Evolutionary conservation across 1,139 yeast species (phyloP).

Genomic region (Taphrina sp.): DNA sequence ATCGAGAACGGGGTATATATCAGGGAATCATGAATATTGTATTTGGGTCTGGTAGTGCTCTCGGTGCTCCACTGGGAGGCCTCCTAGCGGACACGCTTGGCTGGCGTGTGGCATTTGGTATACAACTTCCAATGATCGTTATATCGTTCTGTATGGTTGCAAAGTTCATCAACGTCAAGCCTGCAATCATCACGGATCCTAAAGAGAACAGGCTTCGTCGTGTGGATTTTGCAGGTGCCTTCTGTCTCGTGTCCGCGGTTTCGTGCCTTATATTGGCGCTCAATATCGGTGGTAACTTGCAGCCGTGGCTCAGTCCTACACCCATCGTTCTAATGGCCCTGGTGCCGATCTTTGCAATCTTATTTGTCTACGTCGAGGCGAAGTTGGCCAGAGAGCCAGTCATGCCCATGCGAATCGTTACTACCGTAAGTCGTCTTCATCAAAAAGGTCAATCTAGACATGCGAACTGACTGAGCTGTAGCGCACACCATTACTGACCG

Average conservation of each 20-base stretch:
- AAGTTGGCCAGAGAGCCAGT: conserved; percentile 64
- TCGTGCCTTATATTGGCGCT: conserved; percentile 60
- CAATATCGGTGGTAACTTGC: conserved; percentile 64
- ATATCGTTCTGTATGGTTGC: conserved; percentile 46
- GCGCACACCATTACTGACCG: conserved; percentile 30
- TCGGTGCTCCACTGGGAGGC: conserved; percentile 73
- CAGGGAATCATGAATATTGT: conserved; percentile 56
- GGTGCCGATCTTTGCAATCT: conserved; percentile 41
- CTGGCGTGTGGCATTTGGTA: conserved; percentile 69
- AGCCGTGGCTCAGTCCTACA: conserved; percentile 48
- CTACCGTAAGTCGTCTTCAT: conserved; percentile 16
- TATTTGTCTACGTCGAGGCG: conserved; percentile 55
- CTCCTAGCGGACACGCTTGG: conserved; percentile 58
- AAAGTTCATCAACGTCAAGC: conserved; percentile 33
- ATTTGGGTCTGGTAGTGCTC: conserved; percentile 67
- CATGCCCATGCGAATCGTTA: conserved; percentile 37
- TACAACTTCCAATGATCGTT: conserved; percentile 65
- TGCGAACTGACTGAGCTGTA: neutral
- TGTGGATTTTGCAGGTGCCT: conserved; percentile 72
- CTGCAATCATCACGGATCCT: conserved; percentile 29
- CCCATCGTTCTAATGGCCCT: conserved; percentile 42
- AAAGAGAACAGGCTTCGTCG: conserved; percentile 43
- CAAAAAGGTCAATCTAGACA: neutral
- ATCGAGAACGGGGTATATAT: conserved; percentile 52
- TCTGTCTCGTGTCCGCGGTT: conserved; percentile 51